phyloP scores from a whole-genome alignment of 192 early-diverging fungal genomes.

The Dispira simplex region DNA sequence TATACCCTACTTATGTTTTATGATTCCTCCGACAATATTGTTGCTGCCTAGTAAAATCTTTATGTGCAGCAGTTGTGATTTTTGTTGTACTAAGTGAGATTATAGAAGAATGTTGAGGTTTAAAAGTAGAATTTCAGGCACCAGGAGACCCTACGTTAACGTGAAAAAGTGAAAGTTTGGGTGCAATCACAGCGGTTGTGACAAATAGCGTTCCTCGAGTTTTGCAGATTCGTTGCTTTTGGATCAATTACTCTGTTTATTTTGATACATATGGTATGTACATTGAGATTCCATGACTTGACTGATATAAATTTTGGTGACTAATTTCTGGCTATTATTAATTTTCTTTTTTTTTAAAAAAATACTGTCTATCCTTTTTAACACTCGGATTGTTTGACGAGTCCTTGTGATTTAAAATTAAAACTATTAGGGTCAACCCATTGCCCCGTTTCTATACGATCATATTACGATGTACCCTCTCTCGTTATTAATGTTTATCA shows the following conservation, averaged over 20 bases:
- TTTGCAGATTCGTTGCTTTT: too few relatives aligned
- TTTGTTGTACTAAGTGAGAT: not conserved
- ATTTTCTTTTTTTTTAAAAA: not conserved
- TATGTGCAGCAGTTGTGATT: not conserved
- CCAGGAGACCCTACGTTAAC: too few relatives aligned
- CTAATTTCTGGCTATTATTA: too few relatives aligned
- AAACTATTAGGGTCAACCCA: not conserved
- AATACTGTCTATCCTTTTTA: not conserved
- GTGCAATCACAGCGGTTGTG: too few relatives aligned
- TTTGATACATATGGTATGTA: too few relatives aligned
- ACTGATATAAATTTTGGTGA: too few relatives aligned
- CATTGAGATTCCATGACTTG: too few relatives aligned
- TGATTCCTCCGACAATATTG: not conserved
- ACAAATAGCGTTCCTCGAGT: too few relatives aligned
- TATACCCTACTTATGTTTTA: not conserved
- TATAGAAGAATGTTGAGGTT: too few relatives aligned
- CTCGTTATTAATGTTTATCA: not conserved
- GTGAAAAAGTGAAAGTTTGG: too few relatives aligned
- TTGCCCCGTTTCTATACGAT: not conserved
- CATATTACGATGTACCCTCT: not conserved
- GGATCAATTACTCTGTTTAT: too few relatives aligned
- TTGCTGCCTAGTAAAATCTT: not conserved
- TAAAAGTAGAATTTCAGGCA: too few relatives aligned
- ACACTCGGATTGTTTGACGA: not conserved
- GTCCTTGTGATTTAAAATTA: not conserved